These are phyloP conservation scores for Persicaria tinctoria DNA, from an alignment of 148 eudicot species.

Conservation along the genomic window DNA sequence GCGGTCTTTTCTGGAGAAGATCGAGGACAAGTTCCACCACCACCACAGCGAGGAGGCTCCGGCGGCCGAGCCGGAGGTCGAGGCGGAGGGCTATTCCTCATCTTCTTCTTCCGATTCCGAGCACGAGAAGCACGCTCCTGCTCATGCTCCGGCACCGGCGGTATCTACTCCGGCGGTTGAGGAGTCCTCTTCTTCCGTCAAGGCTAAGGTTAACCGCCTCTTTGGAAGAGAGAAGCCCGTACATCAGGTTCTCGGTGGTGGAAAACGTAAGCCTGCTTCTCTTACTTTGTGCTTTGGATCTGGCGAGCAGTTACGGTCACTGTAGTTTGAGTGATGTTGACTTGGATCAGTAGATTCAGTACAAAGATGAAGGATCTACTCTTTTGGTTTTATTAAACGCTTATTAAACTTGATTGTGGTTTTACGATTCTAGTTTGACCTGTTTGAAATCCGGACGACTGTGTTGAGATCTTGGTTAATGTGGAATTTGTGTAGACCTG, in stretches of 20 bases:
- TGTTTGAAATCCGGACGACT: not conserved
- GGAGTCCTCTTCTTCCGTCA: conserved; percentile 16
- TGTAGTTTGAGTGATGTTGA: not conserved
- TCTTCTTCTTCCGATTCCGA: conserved; percentile 44
- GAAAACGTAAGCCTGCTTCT: conserved; percentile 42
- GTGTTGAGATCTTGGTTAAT: not conserved
- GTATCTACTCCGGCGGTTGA: not conserved
- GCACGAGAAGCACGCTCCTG: conserved; percentile 22
- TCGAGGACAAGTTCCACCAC: conserved; percentile 29
- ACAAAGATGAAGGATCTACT: no score
- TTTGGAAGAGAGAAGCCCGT: conserved; percentile 53
- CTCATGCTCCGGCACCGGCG: conserved; percentile 10
- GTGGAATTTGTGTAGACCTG: not conserved
- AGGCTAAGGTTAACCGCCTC: conserved; percentile 29
- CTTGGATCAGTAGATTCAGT: not conserved
- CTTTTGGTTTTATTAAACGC: not conserved
- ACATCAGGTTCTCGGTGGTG: conserved; percentile 56
- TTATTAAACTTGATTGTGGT: not conserved
- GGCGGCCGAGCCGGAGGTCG: not conserved
- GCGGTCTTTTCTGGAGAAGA: conserved; percentile 52
- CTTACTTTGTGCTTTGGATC: not conserved
- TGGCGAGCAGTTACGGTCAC: not conserved
- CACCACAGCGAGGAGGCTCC: conserved; percentile 1
- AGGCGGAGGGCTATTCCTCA: not conserved
- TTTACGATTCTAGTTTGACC: not conserved